phyloP scores from a whole-genome alignment of 495 filamentous ascomycete species.

The Lasiosphaeria ovina region DNA sequence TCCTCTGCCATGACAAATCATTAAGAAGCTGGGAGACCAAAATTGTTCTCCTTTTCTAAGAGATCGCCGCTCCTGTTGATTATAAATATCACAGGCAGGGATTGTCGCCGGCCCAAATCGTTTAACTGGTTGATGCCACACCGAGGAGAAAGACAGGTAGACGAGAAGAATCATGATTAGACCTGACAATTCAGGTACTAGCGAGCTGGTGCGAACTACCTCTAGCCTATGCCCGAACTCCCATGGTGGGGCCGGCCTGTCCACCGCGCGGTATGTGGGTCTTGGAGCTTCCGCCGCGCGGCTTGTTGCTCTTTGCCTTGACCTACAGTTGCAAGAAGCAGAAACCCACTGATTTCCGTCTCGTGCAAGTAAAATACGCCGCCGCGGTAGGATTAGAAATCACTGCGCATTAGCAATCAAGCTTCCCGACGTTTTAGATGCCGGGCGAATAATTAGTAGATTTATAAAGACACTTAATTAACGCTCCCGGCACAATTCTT shows the following conservation, averaged over 20 bases:
- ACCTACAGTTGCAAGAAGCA: neutral
- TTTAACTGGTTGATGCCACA: neutral
- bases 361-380: neutral
- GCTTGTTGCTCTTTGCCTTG: neutral
- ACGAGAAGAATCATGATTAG: neutral
- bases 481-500: neutral
- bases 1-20: neutral
- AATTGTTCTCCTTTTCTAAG: neutral
- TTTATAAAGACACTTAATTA: neutral
- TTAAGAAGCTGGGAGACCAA: neutral
- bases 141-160: neutral
- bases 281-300: neutral
- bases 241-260: neutral
- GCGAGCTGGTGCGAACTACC: neutral
- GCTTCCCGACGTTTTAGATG: neutral
- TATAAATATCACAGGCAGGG: neutral
- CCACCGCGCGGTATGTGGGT: neutral
- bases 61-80: neutral
- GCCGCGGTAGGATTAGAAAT: neutral
- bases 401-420: neutral
- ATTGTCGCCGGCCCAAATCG: neutral
- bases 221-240: neutral
- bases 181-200: neutral
- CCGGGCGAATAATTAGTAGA: neutral
- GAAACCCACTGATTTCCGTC: neutral